Percentiles rank a stretch among this genome's conserved stretches.
phyloP scores from a whole-genome alignment of 1,284 basidiomycete species.

The Tilletiopsis washingtonensis region DNA sequence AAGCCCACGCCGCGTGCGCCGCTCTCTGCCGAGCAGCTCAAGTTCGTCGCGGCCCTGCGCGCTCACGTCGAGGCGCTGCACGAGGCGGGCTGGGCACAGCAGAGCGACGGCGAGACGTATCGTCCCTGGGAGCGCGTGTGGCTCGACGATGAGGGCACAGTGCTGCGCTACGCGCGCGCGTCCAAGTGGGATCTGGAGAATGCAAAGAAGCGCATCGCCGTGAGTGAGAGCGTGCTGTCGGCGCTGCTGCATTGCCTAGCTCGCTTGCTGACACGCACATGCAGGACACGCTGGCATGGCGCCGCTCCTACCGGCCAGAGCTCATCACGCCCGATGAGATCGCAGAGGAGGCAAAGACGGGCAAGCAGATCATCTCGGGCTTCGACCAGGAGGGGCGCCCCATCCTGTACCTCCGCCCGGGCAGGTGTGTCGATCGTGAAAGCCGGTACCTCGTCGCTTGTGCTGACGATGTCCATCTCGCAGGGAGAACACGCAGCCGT shows the following conservation, averaged over 20 bases:
- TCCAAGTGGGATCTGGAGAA: slow-evolving; percentile 35
- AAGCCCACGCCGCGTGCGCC: no score
- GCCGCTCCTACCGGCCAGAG: slow-evolving; percentile 38
- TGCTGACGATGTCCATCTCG: no score
- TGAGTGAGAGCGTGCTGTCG: slow-evolving; percentile 1
- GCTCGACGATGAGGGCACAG: slow-evolving; percentile 24
- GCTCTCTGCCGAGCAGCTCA: not conserved
- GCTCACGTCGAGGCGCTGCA: not conserved
- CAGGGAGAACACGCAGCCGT: slow-evolving; percentile 38
- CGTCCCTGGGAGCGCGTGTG: slow-evolving; percentile 26
- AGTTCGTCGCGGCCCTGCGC: not conserved
- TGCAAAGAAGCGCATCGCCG: slow-evolving; percentile 33
- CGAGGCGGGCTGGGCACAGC: not conserved
- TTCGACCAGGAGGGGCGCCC: slow-evolving; percentile 39
- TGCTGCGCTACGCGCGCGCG: slow-evolving; percentile 35
- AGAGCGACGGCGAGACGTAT: slow-evolving; percentile 13
- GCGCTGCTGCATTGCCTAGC: slow-evolving; percentile 1
- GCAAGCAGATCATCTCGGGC: slow-evolving; percentile 41
- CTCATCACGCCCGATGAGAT: slow-evolving; percentile 37
- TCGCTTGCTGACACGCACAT: no score
- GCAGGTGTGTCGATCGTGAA: slow-evolving; percentile 3
- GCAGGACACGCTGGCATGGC: slow-evolving; percentile 36
- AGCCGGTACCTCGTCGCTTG: no score
- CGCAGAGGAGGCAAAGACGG: slow-evolving; percentile 31
- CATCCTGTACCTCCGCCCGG: slow-evolving; percentile 39